Percentiles rank a stretch among this genome's conserved stretches.
Conservation (phyloP, 2,329 filamentous ascomycete species). For the Fusarium phyllophilum region DNA sequence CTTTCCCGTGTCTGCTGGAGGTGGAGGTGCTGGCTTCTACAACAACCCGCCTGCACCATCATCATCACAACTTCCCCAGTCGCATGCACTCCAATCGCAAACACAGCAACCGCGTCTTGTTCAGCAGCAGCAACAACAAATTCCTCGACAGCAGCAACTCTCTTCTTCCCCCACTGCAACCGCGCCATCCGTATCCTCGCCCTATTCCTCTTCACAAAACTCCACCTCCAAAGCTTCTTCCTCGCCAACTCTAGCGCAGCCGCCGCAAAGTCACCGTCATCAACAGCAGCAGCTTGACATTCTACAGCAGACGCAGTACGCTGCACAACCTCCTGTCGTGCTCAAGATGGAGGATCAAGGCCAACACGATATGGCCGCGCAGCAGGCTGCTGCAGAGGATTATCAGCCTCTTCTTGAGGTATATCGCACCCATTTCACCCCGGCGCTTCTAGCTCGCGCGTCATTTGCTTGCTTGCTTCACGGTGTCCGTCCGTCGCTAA, state of each 20-base stretch:
- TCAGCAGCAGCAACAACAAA: slow-evolving; percentile 4
- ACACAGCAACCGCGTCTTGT: slow-evolving; percentile 23
- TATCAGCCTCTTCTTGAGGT: slow-evolving; percentile 69
- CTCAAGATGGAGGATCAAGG: slow-evolving; percentile 50
- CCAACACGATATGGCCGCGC: slow-evolving; percentile 62
- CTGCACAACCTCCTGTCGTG: slow-evolving; percentile 11
- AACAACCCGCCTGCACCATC: slow-evolving; percentile 26
- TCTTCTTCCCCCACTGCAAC: slow-evolving; percentile 22
- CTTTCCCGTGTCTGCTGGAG: slow-evolving; percentile 41
- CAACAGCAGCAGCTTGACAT: slow-evolving; percentile 25
- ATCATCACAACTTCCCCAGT: slow-evolving; percentile 11
- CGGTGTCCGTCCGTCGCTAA: slow-evolving; percentile 16
- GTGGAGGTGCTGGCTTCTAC: slow-evolving; percentile 39
- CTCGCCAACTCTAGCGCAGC: slow-evolving; percentile 32
- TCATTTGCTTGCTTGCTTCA: slow-evolving; percentile 4
- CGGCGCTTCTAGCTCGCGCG: slow-evolving; percentile 9
- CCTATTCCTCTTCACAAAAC: slow-evolving; percentile 31
- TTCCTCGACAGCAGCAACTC: slow-evolving; percentile 23
- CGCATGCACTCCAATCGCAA: slow-evolving; percentile 23
- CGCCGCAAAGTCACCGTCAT: slow-evolving; percentile 18
- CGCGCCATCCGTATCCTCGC: slow-evolving; percentile 25
- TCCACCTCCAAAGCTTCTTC: slow-evolving; percentile 32
- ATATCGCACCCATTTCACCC: slow-evolving; percentile 39
- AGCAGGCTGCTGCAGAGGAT: slow-evolving; percentile 68
- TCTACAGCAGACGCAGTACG: slow-evolving; percentile 27